Percentiles rank a stretch among this genome's conserved stretches.
These are phyloP conservation scores for Polytrichum commune DNA, from an alignment of 225 moss, liverwort and hornwort species.

Conservation along the genomic window DNA sequence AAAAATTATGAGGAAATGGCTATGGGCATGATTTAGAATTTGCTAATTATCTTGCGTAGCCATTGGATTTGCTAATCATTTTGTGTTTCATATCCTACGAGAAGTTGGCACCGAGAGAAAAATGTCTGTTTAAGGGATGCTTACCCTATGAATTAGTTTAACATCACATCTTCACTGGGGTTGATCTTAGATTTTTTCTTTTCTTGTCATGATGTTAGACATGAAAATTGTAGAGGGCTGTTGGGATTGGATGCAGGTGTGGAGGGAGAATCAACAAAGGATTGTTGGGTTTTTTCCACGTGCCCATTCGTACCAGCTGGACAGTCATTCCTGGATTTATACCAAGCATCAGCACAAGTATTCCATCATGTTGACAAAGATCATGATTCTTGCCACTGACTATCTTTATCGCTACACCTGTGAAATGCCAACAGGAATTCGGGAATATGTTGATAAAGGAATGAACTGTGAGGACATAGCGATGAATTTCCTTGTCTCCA, in stretches of 20 bases:
- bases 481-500: conserved; percentile 94
- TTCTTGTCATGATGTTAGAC: too few relatives aligned
- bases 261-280: conserved; percentile 64
- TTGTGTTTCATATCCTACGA: too few relatives aligned
- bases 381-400: conserved; percentile 86
- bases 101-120: too few relatives aligned
- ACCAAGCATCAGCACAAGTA: conserved; percentile 54
- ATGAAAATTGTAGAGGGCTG: neutral
- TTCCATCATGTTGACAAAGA: conserved; percentile 90
- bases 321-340: conserved; percentile 76
- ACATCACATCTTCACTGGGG: too few relatives aligned
- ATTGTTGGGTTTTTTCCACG: conserved; percentile 93
- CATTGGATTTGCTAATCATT: too few relatives aligned
- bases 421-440: conserved; percentile 74
- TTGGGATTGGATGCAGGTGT: conserved; percentile 40
- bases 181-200: too few relatives aligned
- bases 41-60: too few relatives aligned
- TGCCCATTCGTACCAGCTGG: conserved; percentile 55
- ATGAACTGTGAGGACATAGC: conserved; percentile 99
- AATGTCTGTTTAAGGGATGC: too few relatives aligned
- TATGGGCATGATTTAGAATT: too few relatives aligned
- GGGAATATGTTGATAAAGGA: conserved; percentile 74
- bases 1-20: too few relatives aligned
- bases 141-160: too few relatives aligned
- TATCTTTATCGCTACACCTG: conserved; percentile 81